A percentile compares a stretch with the other conserved stretches of the same genome.
These are phyloP conservation scores for Loxodes magnus DNA, from an alignment of 73 alveolate genomes.

Conservation along the genomic window DNA sequence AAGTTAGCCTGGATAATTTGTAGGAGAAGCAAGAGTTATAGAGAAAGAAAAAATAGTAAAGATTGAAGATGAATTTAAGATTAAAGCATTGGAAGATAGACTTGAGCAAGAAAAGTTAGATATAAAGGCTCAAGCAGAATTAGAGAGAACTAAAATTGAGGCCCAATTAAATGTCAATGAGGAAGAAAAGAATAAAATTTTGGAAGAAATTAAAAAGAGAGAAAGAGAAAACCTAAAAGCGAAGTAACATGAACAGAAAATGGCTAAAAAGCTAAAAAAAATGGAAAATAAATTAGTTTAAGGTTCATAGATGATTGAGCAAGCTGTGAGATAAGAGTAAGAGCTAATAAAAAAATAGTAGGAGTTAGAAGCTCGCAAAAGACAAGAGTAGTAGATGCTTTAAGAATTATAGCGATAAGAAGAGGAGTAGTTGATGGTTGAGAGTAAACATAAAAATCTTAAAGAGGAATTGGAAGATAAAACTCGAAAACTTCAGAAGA, in stretches of 20 bases:
- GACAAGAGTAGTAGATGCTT: constrained; percentile 35
- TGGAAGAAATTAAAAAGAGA: constrained; percentile 49
- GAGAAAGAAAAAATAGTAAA: constrained; percentile 66
- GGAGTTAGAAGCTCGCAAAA: constrained; percentile 37
- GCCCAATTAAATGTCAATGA: constrained; percentile 64
- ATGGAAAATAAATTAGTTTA: constrained; percentile 68
- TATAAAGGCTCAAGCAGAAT: constrained; percentile 47
- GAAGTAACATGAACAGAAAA: constrained; percentile 42
- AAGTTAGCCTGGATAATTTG: constrained; percentile 23
- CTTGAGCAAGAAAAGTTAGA: constrained; percentile 66
- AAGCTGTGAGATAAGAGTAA: constrained; percentile 67
- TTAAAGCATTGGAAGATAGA: constrained; percentile 48
- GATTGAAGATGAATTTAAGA: constrained; percentile 66
- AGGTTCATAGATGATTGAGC: constrained; percentile 64
- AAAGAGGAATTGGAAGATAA: constrained; percentile 65
- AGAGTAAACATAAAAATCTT: constrained; percentile 30
- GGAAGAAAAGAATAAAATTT: constrained; percentile 33
- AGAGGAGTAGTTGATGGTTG: constrained; percentile 34
- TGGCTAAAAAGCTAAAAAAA: constrained; percentile 53
- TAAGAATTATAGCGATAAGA: constrained; percentile 49
- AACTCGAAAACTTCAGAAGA: constrained; percentile 38
- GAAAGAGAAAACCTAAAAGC: constrained; percentile 51
- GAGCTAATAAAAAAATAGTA: constrained; percentile 55
- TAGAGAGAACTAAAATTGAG: constrained; percentile 46
- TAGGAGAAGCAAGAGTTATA: constrained; percentile 18